phyloP scores from a whole-genome alignment of 2,329 filamentous ascomycete genomes.

The Colletotrichum camelliae region DNA sequence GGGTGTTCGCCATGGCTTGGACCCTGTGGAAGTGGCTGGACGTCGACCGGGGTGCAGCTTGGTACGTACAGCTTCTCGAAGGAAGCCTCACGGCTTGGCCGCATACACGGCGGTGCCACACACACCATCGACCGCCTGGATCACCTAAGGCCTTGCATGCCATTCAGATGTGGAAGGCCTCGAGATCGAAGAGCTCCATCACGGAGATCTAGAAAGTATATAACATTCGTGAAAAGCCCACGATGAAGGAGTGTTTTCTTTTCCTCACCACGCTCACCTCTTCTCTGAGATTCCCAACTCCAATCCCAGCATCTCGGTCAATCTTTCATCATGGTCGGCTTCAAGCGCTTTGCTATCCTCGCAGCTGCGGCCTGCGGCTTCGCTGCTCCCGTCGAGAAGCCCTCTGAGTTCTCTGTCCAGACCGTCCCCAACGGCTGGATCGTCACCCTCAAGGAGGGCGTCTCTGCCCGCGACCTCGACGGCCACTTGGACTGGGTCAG shows the following conservation, averaged over 20 bases:
- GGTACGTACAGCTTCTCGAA: not conserved
- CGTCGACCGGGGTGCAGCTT: not conserved
- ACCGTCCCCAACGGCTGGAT: slow-evolving; percentile 48
- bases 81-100: not conserved
- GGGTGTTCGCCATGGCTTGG: not conserved
- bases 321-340: slow-evolving; percentile 17
- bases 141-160: not conserved
- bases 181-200: not conserved
- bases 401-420: not conserved
- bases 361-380: slow-evolving; percentile 17
- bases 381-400: slow-evolving; percentile 14
- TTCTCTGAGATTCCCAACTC: not conserved
- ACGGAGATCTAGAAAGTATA: not conserved
- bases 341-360: slow-evolving; percentile 21
- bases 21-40: not conserved
- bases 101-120: not conserved
- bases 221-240: not conserved
- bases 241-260: not conserved
- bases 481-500: slow-evolving; percentile 33
- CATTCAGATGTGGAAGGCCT: not conserved
- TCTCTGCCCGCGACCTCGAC: slow-evolving; percentile 28
- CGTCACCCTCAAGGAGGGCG: slow-evolving; percentile 46
- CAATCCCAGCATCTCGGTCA: not conserved
- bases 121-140: not conserved
- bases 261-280: not conserved